Evolutionary conservation across 2,329 filamentous ascomycete genomes (phyloP), one percentile per base, ranked within the genome.

Genomic region (Fusarium sp.): DNA sequence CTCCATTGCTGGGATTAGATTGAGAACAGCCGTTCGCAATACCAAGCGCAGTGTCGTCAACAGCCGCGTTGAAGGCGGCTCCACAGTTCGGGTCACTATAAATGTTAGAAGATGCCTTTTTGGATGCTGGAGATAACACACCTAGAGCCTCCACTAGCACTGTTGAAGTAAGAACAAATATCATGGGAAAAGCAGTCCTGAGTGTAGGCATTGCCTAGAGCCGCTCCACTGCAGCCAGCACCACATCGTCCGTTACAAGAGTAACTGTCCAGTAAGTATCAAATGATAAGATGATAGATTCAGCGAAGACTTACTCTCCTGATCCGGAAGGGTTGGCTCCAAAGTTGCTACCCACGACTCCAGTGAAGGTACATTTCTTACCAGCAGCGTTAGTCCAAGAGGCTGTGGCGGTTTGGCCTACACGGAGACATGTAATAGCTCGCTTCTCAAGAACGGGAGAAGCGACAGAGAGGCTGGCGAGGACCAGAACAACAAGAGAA

Each of bases 171-270:
- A 6, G 83, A 85, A 73, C 84, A 86, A 15, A 86, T 81, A 51
- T 86, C 84, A 57, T 86, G 84, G 1, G 81, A 82, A 68, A 83
- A 86, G 70, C 84, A 86, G 52, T 86, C 82, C 64, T 85, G 84
- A 1, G 84, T 85, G 60, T 86, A 86, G 6, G 77, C 82, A 34
- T 85, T 84, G 5, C 84, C 84, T 10, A 86, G 3, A 2, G 82
- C 77, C 7, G 75, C 50, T 8, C 84, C 84, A 1, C 73, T 78
- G 51, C 84, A 86, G 0, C 83, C 84, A 12, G 80, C 82, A 27
- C 84, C 84, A 34, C 84, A 86, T 30, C 84, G 78, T 3, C 84
- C 84, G 55, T 85, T 85, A 59, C 84, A 86, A 11, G 81, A 83
- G 49, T 85, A 86, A 24, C 84, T 86, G 10, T 9, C 11, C 0